These are phyloP conservation scores for Citrus glauca DNA, from an alignment of 345 rosid genomes.

Conservation along the genomic window DNA sequence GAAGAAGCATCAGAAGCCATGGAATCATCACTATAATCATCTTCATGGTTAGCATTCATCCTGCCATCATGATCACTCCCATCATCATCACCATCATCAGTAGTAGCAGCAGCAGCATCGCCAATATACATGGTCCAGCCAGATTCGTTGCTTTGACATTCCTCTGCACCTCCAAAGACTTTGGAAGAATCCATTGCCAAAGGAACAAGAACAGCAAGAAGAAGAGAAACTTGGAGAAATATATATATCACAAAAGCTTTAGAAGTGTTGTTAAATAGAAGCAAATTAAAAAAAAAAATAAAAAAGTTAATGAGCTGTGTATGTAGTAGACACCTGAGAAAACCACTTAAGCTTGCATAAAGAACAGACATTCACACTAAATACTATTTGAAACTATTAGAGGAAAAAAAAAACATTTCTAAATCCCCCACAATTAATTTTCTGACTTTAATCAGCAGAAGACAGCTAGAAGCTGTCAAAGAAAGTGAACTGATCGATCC, in stretches of 20 bases:
- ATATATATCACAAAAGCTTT: no score
- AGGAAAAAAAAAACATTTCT: conserved; percentile 12
- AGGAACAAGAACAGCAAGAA: background rate
- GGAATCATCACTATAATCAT: conserved; percentile 38
- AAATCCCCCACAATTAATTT: conserved; percentile 28
- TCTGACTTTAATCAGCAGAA: conserved; percentile 40
- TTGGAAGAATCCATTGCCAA: conserved; percentile 49
- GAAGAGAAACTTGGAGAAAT: background rate
- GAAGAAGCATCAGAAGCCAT: conserved; percentile 78
- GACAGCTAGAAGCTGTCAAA: conserved; percentile 60
- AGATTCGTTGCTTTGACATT: conserved; percentile 59
- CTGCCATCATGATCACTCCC: background rate
- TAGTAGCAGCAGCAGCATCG: conserved; percentile 7
- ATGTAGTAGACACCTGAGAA: conserved; percentile 6
- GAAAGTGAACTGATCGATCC: conserved; percentile 32
- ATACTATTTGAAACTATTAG: conserved; percentile 20
- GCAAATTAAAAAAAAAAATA: no score
- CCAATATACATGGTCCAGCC: conserved; percentile 76
- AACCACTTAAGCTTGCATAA: conserved; percentile 1
- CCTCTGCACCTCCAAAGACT: conserved; percentile 38
- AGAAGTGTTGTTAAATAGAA: no score
- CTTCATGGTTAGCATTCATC: conserved; percentile 4
- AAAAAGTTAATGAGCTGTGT: background rate
- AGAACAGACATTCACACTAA: conserved; percentile 28
- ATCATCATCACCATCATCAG: background rate